Conservation (phyloP, 2,329 filamentous ascomycete genomes). For the Fusarium mundagurra region DNA sequence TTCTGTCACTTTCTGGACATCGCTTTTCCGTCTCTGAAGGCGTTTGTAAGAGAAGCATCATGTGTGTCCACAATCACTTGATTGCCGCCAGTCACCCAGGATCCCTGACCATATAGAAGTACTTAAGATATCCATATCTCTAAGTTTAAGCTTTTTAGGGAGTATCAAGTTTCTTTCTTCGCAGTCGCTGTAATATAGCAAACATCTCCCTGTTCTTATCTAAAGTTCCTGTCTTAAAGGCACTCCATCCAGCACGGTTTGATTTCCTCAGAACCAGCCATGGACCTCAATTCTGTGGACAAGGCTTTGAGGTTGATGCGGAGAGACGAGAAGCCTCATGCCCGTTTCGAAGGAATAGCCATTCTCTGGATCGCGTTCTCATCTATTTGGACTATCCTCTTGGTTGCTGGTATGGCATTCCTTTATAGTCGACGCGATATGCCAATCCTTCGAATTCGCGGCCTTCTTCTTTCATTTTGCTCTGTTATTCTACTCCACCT, state of each 20-base stretch:
- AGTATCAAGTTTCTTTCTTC: too few species aligned
- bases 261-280: background rate
- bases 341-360: background rate
- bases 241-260: background rate
- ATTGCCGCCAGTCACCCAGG: too few species aligned
- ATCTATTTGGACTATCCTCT: constrained; percentile 5
- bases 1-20: background rate
- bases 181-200: background rate
- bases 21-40: background rate
- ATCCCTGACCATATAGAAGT: too few species aligned
- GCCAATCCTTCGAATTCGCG: constrained; percentile 52
- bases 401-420: constrained; percentile 50
- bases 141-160: too few species aligned
- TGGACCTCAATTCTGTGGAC: background rate
- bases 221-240: background rate
- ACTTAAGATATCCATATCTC: too few species aligned
- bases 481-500: constrained; percentile 53
- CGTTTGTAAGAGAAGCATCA: background rate
- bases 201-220: background rate
- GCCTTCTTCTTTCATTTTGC: constrained; percentile 52
- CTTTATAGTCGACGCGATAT: constrained; percentile 49
- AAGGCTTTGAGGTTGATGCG: background rate
- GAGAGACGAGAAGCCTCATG: background rate
- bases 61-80: too few species aligned
- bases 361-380: background rate